Conservation (phyloP, 257 asterid species). For the Solanum lignicaule region DNA sequence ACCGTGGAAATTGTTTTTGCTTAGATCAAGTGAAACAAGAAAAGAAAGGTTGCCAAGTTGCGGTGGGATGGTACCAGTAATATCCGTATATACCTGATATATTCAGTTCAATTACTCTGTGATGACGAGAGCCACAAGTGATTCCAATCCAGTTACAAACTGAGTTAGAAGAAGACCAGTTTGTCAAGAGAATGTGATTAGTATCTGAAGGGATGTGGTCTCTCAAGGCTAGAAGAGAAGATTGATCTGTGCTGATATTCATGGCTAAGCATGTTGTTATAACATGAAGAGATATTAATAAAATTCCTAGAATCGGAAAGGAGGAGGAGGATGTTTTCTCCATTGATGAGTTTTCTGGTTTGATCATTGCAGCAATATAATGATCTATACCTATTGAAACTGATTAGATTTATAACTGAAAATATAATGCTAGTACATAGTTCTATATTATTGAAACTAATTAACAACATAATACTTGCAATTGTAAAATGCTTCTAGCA, state of each 20-base stretch:
- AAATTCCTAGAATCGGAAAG: neutral
- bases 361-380: neutral
- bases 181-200: neutral
- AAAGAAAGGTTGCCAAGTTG: conserved; percentile 26
- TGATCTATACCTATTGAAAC: no score
- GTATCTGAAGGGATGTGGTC: neutral
- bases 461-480: no score
- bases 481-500: no score
- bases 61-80: conserved; percentile 16
- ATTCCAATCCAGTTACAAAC: conserved; percentile 22
- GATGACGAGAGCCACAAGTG: conserved; percentile 16
- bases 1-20: conserved; percentile 11
- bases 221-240: conserved; percentile 13
- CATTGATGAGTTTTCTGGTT: neutral
- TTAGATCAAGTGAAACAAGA: conserved; percentile 17
- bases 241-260: conserved; percentile 15
- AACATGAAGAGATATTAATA: neutral
- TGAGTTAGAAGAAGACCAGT: conserved; percentile 7
- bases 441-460: neutral
- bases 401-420: neutral
- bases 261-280: neutral
- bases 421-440: neutral
- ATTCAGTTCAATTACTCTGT: conserved; percentile 1
- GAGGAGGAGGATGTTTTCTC: neutral
- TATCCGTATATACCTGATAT: conserved; percentile 6